Conservation (phyloP, 164 flowering plant species). For the Cinnamomum chago region DNA sequence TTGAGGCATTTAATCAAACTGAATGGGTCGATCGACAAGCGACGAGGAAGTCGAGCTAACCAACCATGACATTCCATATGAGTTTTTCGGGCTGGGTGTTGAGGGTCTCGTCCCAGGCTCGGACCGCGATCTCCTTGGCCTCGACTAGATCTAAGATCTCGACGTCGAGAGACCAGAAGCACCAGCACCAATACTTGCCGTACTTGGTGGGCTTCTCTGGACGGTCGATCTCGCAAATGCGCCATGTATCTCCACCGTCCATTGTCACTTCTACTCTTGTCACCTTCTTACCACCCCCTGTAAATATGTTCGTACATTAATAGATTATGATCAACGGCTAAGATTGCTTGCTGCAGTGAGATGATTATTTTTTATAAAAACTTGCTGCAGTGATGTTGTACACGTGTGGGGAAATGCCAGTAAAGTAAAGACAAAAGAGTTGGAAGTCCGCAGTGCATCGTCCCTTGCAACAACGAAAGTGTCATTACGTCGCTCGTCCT, state of each 20-base stretch:
- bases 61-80: conserved; percentile 93
- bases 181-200: conserved; percentile 98
- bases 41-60: neutral
- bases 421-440: too few species aligned
- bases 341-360: too few species aligned
- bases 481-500: too few species aligned
- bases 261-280: conserved; percentile 91
- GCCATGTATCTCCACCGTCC: conserved; percentile 96
- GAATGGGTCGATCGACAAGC: too few species aligned
- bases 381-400: too few species aligned
- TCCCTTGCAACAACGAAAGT: too few species aligned
- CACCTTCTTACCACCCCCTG: conserved; percentile 94
- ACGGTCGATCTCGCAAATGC: conserved; percentile 52
- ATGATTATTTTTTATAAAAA: too few species aligned
- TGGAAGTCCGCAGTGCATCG: too few species aligned
- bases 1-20: too few species aligned
- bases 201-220: conserved; percentile 82
- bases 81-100: conserved; percentile 99
- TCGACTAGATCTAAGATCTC: conserved; percentile 75
- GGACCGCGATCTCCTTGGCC: conserved; percentile 84
- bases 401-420: too few species aligned
- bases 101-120: conserved; percentile 93
- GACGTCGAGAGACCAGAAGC: conserved; percentile 93
- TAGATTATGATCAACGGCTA: too few species aligned
- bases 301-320: too few species aligned